Base-by-base conservation (phyloP, 257 asterid genomes). In the Ajuga chamaepitys region DNA sequence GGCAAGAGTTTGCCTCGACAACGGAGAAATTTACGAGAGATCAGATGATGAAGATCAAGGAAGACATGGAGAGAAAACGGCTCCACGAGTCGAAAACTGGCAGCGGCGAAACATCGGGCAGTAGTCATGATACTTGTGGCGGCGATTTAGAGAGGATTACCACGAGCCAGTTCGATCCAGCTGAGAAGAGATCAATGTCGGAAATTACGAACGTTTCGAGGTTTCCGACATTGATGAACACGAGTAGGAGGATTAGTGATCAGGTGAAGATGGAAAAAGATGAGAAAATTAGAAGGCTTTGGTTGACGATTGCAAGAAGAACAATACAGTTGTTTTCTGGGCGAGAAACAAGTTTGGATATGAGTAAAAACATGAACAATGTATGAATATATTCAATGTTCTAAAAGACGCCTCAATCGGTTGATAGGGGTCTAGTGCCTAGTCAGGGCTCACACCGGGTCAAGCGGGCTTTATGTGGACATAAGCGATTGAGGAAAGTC, bases 141-240 rank as follows among this genome's bases (percentile, higher is more conserved):
- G 59, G 21, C 16, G 80, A 67, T 50, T 52, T 68, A 17, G 77
- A 69, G 4, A 18, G 42, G 16, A 58, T 22, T 13, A 22, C 42
- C 26, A 42, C 12, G 41, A 41, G 24, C n/a, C 67, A 45, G n/a
- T 40, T 72, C 34, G 73, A 76, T 59, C 63, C 72, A 17, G 41
- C 68, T 20, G 69, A 74, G 73, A 67, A 74, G 58, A 72, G 83
- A 76, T 81, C 89, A 6, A 81, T 74, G 89, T 83, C 89, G 2
- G 89, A 83, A 38, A 83, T 81, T n/a, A 77, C 78, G 4, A 74
- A 78, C 38, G 20, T 78, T 38, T 60, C 85, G 9, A 81, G 86
- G 59, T 78, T 67, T 38, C n/a, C 64, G 10, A 78, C 72, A 12
- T 25, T n/a, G n/a, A n/a, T 64, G 64, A 26, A 34, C 51, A 30